Conservation (phyloP, 306 rosid species). For the Ormosia emarginata region DNA sequence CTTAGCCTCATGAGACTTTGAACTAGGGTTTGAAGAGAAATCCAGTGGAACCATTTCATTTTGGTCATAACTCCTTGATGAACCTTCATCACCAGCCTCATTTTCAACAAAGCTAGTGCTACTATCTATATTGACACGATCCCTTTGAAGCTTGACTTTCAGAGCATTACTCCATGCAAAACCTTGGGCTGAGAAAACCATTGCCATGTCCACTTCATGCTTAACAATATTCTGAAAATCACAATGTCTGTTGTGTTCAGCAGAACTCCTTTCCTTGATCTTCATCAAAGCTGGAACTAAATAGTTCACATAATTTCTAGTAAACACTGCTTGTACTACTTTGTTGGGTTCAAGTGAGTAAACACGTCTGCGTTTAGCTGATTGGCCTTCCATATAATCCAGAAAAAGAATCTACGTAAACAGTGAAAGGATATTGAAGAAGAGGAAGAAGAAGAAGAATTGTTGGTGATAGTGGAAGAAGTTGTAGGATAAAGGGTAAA, state of each 20-base stretch:
- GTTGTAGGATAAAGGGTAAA: background rate
- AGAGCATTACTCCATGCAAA: conserved; percentile 73
- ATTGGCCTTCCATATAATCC: conserved; percentile 33
- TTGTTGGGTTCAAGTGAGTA: conserved; percentile 47
- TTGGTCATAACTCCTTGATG: background rate
- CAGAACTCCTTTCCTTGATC: conserved; percentile 26
- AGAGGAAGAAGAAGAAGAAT: background rate
- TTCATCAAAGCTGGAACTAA: conserved; percentile 52
- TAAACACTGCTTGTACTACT: conserved; percentile 32
- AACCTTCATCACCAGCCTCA: background rate
- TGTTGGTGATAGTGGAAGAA: background rate
- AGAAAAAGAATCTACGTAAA: background rate
- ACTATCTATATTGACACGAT: background rate
- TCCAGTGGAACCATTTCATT: conserved; percentile 10
- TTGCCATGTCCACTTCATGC: conserved; percentile 73
- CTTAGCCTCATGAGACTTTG: background rate
- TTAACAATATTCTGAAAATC: conserved; percentile 34
- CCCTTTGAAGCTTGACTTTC: conserved; percentile 38
- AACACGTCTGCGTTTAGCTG: conserved; percentile 47
- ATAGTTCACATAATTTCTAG: conserved; percentile 46
- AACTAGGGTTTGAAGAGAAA: conserved; percentile 2
- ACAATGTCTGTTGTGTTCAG: background rate
- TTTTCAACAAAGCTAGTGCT: background rate
- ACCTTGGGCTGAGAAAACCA: conserved; percentile 55
- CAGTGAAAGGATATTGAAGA: background rate